phyloP scores from a whole-genome alignment of 1,284 basidiomycete species.

The Quambalaria eucalypti region DNA sequence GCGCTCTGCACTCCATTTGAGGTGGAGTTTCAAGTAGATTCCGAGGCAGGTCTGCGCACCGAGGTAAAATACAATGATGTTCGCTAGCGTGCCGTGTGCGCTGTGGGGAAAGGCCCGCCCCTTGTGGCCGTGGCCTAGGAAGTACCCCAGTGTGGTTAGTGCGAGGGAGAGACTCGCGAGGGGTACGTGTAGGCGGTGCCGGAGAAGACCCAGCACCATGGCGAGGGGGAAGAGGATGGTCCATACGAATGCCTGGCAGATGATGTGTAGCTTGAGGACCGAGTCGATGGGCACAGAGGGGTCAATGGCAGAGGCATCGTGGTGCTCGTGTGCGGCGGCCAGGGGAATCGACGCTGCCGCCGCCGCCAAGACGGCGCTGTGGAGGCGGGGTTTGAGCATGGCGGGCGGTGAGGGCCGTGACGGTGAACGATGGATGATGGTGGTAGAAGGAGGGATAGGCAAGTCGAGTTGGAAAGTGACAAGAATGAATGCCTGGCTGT shows the following conservation, averaged over 20 bases:
- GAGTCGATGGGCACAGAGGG: constrained; percentile 34
- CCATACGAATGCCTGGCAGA: constrained; percentile 31
- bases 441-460: no score
- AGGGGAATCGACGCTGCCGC: no score
- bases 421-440: no score
- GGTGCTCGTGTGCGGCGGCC: constrained; percentile 40
- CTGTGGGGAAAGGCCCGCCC: constrained; percentile 40
- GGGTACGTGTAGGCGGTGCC: constrained; percentile 42
- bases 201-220: constrained; percentile 43
- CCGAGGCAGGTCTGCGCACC: constrained; percentile 62
- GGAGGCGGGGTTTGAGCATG: no score
- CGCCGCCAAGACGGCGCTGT: no score
- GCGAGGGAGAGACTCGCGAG: constrained; percentile 25
- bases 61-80: constrained; percentile 31
- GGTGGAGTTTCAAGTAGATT: constrained; percentile 84
- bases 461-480: no score
- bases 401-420: no score
- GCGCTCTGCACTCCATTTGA: constrained; percentile 55
- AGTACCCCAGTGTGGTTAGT: constrained; percentile 34
- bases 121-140: constrained; percentile 35
- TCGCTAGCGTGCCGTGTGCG: constrained; percentile 40
- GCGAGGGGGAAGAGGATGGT: constrained; percentile 36
- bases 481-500: no score
- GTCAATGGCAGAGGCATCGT: constrained; percentile 21
- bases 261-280: constrained; percentile 43